Evolutionary conservation across 805 yeast genomes (phyloP), one percentile per base, ranked within the genome.

Genomic region (Starmerella tilneyi): DNA sequence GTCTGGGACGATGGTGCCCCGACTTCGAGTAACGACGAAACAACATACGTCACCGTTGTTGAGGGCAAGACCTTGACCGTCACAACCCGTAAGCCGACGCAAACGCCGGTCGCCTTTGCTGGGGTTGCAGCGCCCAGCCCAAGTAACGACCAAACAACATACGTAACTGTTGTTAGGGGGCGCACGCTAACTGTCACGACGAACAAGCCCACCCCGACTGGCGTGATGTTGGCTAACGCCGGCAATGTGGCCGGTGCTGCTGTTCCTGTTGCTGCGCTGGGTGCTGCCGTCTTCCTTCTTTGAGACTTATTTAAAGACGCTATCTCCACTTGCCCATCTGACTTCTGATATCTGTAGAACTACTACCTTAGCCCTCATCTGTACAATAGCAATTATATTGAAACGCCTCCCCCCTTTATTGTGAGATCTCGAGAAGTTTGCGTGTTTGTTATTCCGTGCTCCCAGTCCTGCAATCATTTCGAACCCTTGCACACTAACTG

Each of bases 1-100:
- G 53, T 41, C 53, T 67, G 17, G 56, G 58, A 15, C 38, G 12
- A 32, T 19, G 8, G n/a, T 4, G 27, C 28, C 38, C 6, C 17
- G 19, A 19, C 38, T 13, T 8, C 17, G 38, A 26, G 31, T 23
- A 26, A 36, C 23, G 41, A 36, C 41, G 23, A 26, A 19, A 36
- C 41, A 4, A 36, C 41, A 5, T 36, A 36, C 16, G 41, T 36
- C 15, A 36, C 41, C n/a, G 31, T 36, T 4, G 31, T 36, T 16
- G 7, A 5, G 30, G 41, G 41, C 22, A 36, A 26, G 31, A 36
- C 41, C 4, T 9, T 36, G 22, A 36, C 41, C n/a, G 9, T 36
- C 31, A 36, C 41, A 20, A 36, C 31, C 19, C 41, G n/a, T n/a
- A n/a, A n/a, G n/a, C n/a, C n/a, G n/a, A n/a, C n/a, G n/a, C n/a